phyloP scores from a whole-genome alignment of 495 filamentous ascomycete species.

The Amniculicola lignicola region DNA sequence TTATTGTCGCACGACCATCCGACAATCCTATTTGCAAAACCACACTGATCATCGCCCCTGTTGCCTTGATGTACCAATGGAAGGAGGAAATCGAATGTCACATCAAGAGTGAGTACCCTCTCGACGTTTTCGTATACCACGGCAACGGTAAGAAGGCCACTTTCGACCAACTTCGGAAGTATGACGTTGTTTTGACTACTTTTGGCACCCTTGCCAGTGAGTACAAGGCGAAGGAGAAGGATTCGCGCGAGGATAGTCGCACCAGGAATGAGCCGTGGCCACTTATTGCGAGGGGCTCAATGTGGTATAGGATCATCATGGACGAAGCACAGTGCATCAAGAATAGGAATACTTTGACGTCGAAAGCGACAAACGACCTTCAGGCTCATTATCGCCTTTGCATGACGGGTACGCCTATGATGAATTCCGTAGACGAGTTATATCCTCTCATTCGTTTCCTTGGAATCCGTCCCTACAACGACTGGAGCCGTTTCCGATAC shows the following conservation, averaged over 20 bases:
- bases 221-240: slow-evolving; percentile 49
- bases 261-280: slow-evolving; percentile 54
- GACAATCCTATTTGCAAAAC: slow-evolving; percentile 65
- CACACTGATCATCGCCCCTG: slow-evolving; percentile 81
- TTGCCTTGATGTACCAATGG: slow-evolving; percentile 88
- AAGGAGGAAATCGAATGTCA: slow-evolving; percentile 76
- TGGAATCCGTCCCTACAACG: slow-evolving; percentile 72
- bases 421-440: slow-evolving; percentile 83
- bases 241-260: slow-evolving; percentile 41
- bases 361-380: slow-evolving; percentile 60
- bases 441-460: slow-evolving; percentile 80
- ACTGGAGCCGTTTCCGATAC: slow-evolving; percentile 57
- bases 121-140: slow-evolving; percentile 70
- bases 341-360: slow-evolving; percentile 68
- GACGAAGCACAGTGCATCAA: slow-evolving; percentile 96
- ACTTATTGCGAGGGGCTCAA: too few relatives aligned
- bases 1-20: slow-evolving; percentile 73
- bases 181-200: slow-evolving; percentile 87
- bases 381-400: slow-evolving; percentile 70
- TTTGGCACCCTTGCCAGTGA: slow-evolving; percentile 77
- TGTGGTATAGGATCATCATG: slow-evolving; percentile 80
- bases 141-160: slow-evolving; percentile 56
- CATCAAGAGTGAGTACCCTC: slow-evolving; percentile 56
- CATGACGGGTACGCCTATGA: slow-evolving; percentile 92
- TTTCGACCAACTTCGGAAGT: slow-evolving; percentile 61